These are phyloP conservation scores for Xerocomellus dryophilus DNA, from an alignment of 768 basidiomycete species.

Conservation along the genomic window DNA sequence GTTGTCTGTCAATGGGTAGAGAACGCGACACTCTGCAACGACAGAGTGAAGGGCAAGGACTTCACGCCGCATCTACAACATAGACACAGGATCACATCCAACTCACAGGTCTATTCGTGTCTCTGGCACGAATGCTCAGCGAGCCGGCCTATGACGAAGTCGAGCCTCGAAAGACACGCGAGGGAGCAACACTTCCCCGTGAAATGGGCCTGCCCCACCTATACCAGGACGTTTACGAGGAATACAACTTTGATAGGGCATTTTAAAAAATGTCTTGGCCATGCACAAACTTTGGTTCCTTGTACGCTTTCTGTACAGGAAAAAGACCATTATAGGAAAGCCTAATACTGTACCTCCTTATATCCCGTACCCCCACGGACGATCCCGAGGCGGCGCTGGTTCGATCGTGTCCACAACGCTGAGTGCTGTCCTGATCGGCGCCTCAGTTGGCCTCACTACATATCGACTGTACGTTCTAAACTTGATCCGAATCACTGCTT, in stretches of 20 bases:
- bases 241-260: background rate
- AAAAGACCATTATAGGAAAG: too few species aligned
- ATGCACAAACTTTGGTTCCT: background rate
- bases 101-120: background rate
- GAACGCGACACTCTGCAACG: background rate
- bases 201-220: constrained; percentile 1
- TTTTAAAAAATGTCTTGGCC: background rate
- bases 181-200: background rate
- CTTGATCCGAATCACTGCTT: background rate
- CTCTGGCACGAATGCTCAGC: background rate
- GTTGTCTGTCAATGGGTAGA: constrained; percentile 4
- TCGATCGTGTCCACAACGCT: constrained; percentile 81
- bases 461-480: constrained; percentile 69
- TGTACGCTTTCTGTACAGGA: too few species aligned
- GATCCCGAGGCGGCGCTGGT: too few species aligned
- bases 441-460: constrained; percentile 82
- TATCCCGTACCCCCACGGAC: too few species aligned
- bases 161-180: constrained; percentile 5
- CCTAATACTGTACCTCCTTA: too few species aligned
- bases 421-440: constrained; percentile 81
- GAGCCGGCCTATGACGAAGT: background rate
- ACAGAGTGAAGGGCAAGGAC: background rate
- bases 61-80: background rate
- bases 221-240: constrained; percentile 5
- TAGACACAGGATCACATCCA: background rate